Percentiles rank a stretch among this genome's conserved stretches.
Evolutionary conservation across 192 early-diverging fungal species (phyloP).

Genomic region (Coemansia sp.): DNA sequence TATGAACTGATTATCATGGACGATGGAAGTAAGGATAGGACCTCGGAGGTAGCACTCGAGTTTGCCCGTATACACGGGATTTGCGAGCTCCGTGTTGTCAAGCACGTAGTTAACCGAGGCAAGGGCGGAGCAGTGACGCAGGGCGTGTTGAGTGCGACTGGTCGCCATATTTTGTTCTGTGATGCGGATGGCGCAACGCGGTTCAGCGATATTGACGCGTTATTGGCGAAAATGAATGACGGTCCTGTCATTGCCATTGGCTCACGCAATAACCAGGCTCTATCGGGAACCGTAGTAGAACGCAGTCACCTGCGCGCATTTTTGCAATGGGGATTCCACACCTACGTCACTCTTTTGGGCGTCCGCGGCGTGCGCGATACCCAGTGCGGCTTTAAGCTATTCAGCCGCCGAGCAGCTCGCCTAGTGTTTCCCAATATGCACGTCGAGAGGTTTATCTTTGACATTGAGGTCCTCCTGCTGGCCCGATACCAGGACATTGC

Average conservation of each 20-base stretch:
- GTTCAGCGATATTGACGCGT: slow-evolving; percentile 79
- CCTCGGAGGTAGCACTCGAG: slow-evolving; percentile 64
- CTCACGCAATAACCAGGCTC: slow-evolving; percentile 88
- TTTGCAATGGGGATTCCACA: slow-evolving; percentile 94
- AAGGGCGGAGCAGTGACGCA: slow-evolving; percentile 94
- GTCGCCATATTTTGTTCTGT: slow-evolving; percentile 79
- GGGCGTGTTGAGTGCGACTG: slow-evolving; percentile 80
- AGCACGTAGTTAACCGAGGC: slow-evolving; percentile 79
- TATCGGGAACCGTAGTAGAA: slow-evolving; percentile 57
- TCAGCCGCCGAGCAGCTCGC: slow-evolving; percentile 74
- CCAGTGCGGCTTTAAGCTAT: slow-evolving; percentile 97
- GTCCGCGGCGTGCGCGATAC: slow-evolving; percentile 89
- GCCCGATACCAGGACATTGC: slow-evolving; percentile 70
- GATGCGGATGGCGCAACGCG: slow-evolving; percentile 95
- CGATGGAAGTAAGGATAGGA: slow-evolving; percentile 85
- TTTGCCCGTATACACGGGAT: slow-evolving; percentile 60
- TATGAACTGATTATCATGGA: slow-evolving; percentile 93
- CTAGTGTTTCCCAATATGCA: slow-evolving; percentile 88
- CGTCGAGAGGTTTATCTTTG: slow-evolving; percentile 97
- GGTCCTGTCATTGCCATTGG: slow-evolving; percentile 73
- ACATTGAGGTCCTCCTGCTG: slow-evolving; percentile 91
- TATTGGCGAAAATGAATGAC: slow-evolving; percentile 55
- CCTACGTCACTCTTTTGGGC: slow-evolving; percentile 82
- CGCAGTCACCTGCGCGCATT: slow-evolving; percentile 90
- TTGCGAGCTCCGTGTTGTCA: slow-evolving; percentile 69